Percentiles rank a stretch among this genome's conserved stretches.
Conservation (phyloP, 495 filamentous ascomycete species). For the Trichoderma parareesei region DNA sequence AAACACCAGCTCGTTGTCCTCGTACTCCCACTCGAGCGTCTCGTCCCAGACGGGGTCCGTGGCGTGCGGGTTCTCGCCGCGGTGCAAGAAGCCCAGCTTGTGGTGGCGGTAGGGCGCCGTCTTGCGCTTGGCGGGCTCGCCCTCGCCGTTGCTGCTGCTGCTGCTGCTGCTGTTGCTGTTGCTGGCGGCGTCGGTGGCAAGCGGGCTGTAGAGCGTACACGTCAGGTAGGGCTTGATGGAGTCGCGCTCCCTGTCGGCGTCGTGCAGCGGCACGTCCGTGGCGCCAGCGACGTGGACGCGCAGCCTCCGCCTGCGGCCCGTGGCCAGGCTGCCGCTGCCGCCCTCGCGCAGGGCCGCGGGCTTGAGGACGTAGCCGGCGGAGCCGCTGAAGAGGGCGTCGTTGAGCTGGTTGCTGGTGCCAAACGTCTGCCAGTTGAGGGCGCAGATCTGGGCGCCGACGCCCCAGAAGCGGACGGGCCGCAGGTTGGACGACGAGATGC, state of each 20-base stretch:
- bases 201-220: constrained; percentile 40
- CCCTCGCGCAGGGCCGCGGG: constrained; percentile 39
- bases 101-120: constrained; percentile 41
- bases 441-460: constrained; percentile 46
- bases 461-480: constrained; percentile 44
- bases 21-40: constrained; percentile 45
- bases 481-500: constrained; percentile 47
- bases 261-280: constrained; percentile 37
- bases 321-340: constrained; percentile 32
- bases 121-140: constrained; percentile 39
- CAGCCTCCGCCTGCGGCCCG: constrained; percentile 26
- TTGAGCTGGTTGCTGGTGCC: constrained; percentile 46
- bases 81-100: constrained; percentile 32
- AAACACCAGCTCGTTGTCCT: constrained; percentile 46
- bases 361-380: constrained; percentile 47
- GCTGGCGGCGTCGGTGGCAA: too few species aligned
- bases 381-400: constrained; percentile 46
- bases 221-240: constrained; percentile 47
- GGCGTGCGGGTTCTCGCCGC: constrained; percentile 33
- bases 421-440: constrained; percentile 52
- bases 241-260: constrained; percentile 21
- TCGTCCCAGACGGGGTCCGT: constrained; percentile 46
- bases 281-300: constrained; percentile 41
- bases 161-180: too few species aligned
- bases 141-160: constrained; percentile 22